Base-by-base conservation (phyloP, 2,329 filamentous ascomycete species). In the Lachnellula arida region DNA sequence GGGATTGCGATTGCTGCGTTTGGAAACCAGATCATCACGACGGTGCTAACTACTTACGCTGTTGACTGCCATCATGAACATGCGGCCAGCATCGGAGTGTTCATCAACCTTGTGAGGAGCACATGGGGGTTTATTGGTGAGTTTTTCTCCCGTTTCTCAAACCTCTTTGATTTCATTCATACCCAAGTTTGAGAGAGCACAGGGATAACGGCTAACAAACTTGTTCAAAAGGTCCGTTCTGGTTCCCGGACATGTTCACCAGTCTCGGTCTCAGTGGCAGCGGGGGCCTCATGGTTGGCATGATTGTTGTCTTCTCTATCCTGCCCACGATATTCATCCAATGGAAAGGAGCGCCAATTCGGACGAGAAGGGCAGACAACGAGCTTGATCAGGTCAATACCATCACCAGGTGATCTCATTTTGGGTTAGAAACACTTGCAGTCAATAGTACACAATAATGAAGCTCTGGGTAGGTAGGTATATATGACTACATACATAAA, bases 1-100 rank as follows among this genome's bases (percentile, higher is more conserved):
- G 81, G 81, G 5, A 75, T 74, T 8, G 80, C 74, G 2, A 76
- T 80, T 56, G 73, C 73, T 0, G 77, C 76, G 0, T 78, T 75
- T 12, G 81, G 82, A 0, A 84, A 83, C 57, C 82, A 85, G 65
- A 77, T 85, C 43, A 75, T 84, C 23, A 84, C 81, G 1, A 85
- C 82, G 0, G 77, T 84, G 4, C 64, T 58, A 22, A 48, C 58
- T 14, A 60, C 58, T 2, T 60, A 84, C 64, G 77, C 81, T 0
- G 77, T 86, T 1, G 82, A 85, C 61, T 81, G 79, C 63, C 77
- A 81, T 58, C 74, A 72, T 8, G 72, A 79, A 25, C 75, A 81
- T 46, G 74, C 81, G 0, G 77, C 76, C 0, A 76, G 76, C 54
- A 75, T 85, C n/a, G 82, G 81, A 2, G 80, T 82, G 0, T 84